Conservation (phyloP, 768 basidiomycete genomes). For the Lactarius akahatsu region DNA sequence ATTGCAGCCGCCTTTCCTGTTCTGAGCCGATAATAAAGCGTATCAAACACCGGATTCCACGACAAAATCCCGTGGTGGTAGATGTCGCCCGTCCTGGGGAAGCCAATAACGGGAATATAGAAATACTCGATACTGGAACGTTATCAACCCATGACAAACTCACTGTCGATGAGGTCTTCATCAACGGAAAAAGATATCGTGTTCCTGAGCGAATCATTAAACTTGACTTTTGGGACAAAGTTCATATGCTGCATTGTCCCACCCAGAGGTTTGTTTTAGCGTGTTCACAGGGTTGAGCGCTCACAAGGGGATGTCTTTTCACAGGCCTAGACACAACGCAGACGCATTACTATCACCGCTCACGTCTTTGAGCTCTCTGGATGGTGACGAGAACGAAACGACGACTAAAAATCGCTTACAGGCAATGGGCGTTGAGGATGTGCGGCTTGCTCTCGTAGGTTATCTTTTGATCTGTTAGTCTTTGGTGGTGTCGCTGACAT, state of each 20-base stretch:
- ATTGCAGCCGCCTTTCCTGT: conserved; percentile 13
- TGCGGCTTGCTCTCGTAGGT: conserved; percentile 27
- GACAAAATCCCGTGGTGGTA: conserved; percentile 62
- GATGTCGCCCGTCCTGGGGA: conserved; percentile 72
- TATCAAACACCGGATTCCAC: conserved; percentile 77
- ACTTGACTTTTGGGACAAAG: conserved; percentile 94
- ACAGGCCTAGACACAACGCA: conserved; percentile 19
- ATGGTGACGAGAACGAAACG: conserved; percentile 24
- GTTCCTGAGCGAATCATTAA: conserved; percentile 90
- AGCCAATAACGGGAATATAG: conserved; percentile 91
- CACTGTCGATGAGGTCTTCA: conserved; percentile 76
- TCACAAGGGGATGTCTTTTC: conserved; percentile 1
- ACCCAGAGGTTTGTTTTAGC: conserved; percentile 19
- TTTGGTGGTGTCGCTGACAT: background rate
- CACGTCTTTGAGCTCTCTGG: conserved; percentile 32
- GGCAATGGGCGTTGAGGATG: conserved; percentile 26
- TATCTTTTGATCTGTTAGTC: background rate
- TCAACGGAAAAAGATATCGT: conserved; percentile 86
- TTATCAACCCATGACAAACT: conserved; percentile 48
- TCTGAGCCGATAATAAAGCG: conserved; percentile 47
- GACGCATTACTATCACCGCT: conserved; percentile 34
- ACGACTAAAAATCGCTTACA: conserved; percentile 9
- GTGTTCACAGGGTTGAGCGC: background rate
- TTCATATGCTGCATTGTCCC: conserved; percentile 33
- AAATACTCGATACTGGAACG: conserved; percentile 71